Base-by-base conservation (phyloP, 1,284 basidiomycete genomes). In the Inonotus obliquus region DNA sequence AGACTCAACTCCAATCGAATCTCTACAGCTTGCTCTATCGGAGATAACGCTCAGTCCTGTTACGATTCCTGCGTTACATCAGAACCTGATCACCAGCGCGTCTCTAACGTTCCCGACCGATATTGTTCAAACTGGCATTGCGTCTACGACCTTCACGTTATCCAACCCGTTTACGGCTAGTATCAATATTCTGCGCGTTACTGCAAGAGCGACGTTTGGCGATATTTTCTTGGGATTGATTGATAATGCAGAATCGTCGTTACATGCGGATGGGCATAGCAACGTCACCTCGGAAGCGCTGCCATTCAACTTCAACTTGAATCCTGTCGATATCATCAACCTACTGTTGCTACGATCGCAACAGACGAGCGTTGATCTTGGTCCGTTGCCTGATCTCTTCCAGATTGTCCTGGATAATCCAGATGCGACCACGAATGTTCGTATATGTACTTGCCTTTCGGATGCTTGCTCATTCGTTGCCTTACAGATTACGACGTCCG, bases 81-180 rank as follows among this genome's bases (percentile, higher is more conserved):
- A 85, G 67, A 86, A 84, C 64, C 72, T 92, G 62, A 85, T 92
- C 67, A 76, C 74, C 48, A 77, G 76, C 27, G 79, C 82, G 1
- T 77, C 79, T 3, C 73, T 88, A 41, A 73, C 75, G 35, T 85
- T 88, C 73, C 85, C 86, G 1, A 74, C 74, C 7, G 73, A 88
- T 63, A 84, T 88, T 53, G 80, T 79, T 7, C 73, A 78, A 63
- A 87, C 82, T 0, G 84, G 83, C 7, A 70, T 86, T 29, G 85
- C 85, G 1, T 74, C 76, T 29, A 76, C 81, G 1, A 74, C 81
- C 0, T 87, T 89, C 67, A 75, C 74, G 1, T 76, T 92, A 49
- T 74, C 75, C 14, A 92, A 92, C 68, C 89, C 89, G 1, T 92
- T 92, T 74, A 90, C 87, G 0, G 88, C 89, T 11, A 84, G 83